Evolutionary conservation across 805 yeast species (phyloP).

Genomic region (Candida mattraensis): DNA sequence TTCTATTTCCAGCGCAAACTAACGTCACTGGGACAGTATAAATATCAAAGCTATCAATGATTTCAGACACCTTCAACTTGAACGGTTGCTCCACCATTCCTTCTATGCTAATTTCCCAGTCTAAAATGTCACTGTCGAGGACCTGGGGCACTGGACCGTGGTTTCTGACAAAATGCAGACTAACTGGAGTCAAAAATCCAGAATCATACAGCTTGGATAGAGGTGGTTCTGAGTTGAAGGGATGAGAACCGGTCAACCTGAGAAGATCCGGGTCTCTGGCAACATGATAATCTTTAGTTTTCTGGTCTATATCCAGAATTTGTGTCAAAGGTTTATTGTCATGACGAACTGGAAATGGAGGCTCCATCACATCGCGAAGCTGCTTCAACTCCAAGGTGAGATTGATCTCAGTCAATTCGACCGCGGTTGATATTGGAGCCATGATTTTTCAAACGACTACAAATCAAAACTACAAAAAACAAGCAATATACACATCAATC

Average conservation of each 20-base stretch:
- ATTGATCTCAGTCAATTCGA: neutral
- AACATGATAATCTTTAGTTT: constrained; percentile 33
- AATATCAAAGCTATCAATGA: constrained; percentile 29
- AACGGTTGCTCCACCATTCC: constrained; percentile 35
- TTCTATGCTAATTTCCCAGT: constrained; percentile 32
- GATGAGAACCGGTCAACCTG: constrained; percentile 36
- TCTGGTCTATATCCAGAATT: constrained; percentile 26
- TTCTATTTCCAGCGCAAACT: constrained; percentile 38
- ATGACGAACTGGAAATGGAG: constrained; percentile 22
- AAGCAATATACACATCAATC: too few species aligned
- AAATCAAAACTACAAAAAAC: neutral
- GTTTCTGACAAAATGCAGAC: constrained; percentile 36
- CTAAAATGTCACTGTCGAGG: constrained; percentile 21
- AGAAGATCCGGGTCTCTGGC: constrained; percentile 32
- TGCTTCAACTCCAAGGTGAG: constrained; percentile 1
- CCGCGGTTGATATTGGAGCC: neutral
- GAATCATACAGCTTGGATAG: constrained; percentile 26
- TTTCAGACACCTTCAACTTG: constrained; percentile 23
- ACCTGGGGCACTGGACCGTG: constrained; percentile 35
- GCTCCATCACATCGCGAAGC: constrained; percentile 6
- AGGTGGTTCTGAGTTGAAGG: constrained; percentile 36
- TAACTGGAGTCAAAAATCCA: constrained; percentile 35
- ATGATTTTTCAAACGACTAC: too few species aligned
- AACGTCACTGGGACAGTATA: constrained; percentile 35
- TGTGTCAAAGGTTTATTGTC: constrained; percentile 14